phyloP scores from a whole-genome alignment of 2,329 filamentous ascomycete species.

The Neopestalotiopsis sp. region DNA sequence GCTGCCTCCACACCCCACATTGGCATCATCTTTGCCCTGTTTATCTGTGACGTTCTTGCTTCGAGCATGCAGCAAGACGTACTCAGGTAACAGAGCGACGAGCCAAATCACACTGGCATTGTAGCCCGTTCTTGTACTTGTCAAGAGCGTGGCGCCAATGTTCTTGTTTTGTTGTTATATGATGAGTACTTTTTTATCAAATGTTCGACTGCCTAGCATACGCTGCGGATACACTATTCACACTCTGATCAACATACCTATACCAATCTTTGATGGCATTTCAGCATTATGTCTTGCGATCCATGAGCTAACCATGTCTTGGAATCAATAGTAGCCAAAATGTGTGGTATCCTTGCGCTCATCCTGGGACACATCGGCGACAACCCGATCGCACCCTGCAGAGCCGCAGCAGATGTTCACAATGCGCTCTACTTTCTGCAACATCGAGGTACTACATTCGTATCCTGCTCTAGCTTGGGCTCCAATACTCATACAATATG shows the following conservation, averaged over 20 bases:
- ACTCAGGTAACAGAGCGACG: not conserved
- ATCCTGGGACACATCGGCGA: conserved; percentile 52
- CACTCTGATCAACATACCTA: conserved; percentile 13
- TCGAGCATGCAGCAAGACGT: not conserved
- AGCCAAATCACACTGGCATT: not conserved
- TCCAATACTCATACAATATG: not conserved
- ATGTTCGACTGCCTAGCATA: conserved; percentile 22
- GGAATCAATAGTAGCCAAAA: conserved; percentile 8
- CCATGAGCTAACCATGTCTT: not conserved
- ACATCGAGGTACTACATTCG: conserved; percentile 29
- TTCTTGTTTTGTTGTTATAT: not conserved
- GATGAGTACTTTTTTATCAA: conserved; percentile 20
- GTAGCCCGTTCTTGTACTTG: not conserved
- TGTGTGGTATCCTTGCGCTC: conserved; percentile 61
- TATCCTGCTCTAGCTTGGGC: not conserved
- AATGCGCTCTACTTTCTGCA: conserved; percentile 64
- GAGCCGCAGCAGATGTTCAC: conserved; percentile 58
- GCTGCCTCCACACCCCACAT: not conserved
- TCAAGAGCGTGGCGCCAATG: not conserved
- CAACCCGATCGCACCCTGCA: conserved; percentile 23
- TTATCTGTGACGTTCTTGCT: not conserved
- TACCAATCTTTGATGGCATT: not conserved
- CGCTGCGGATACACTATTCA: conserved; percentile 19
- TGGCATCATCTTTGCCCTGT: not conserved
- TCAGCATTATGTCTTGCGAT: not conserved